phyloP scores from a whole-genome alignment of 176 grass and related monocot species.

The Eragrostis nindensis region DNA sequence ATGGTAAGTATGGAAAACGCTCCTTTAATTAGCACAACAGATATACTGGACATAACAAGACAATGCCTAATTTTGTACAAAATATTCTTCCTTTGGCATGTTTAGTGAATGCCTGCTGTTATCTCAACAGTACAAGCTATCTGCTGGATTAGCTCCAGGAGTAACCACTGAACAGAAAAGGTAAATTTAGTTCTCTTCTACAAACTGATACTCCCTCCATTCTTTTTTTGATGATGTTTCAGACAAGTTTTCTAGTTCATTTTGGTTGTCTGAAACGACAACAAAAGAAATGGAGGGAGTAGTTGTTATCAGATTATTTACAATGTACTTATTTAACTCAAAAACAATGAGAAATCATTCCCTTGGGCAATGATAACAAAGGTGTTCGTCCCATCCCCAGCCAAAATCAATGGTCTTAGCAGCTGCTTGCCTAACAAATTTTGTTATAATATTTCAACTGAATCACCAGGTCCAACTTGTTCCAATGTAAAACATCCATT shows the following conservation, averaged over 20 bases:
- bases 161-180: conserved; percentile 42
- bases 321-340: conserved; percentile 10
- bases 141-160: conserved; percentile 54
- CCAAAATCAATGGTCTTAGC: conserved; percentile 44
- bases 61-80: background rate
- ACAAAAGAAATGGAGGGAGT: too few species aligned
- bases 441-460: conserved; percentile 53
- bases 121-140: conserved; percentile 51
- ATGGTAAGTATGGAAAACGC: background rate
- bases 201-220: too few species aligned
- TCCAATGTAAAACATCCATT: background rate
- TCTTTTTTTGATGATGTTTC: too few species aligned
- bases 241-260: too few species aligned
- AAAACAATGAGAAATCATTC: conserved; percentile 47
- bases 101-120: conserved; percentile 36
- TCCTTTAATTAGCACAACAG: background rate
- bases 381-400: conserved; percentile 54
- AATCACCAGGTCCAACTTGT: conserved; percentile 48
- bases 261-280: too few species aligned
- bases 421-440: conserved; percentile 50
- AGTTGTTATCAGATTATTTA: background rate
- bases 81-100: conserved; percentile 54
- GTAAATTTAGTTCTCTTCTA: background rate
- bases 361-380: conserved; percentile 56
- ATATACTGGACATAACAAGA: background rate